phyloP scores from a whole-genome alignment of 129 eudicot species.

The Saposhnikovia divaricata region DNA sequence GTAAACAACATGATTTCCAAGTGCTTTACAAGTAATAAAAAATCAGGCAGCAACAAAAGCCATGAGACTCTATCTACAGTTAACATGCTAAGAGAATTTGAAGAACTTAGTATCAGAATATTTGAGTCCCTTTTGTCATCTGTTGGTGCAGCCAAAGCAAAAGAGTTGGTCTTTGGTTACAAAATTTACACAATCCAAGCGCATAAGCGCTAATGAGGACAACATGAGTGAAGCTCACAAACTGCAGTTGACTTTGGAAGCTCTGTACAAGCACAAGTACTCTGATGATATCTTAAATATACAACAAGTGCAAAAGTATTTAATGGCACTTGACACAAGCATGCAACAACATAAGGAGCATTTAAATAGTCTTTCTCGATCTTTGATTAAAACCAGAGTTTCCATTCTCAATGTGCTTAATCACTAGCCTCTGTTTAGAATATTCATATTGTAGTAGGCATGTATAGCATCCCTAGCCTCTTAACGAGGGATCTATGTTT shows the following conservation, averaged over 20 bases:
- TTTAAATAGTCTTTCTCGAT: not conserved
- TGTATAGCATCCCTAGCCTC: not conserved
- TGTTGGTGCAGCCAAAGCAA: not conserved
- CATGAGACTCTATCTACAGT: not conserved
- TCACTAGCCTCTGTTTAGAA: not conserved
- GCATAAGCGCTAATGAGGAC: not conserved
- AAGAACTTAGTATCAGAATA: not conserved
- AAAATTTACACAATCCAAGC: not conserved
- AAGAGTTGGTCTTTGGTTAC: constrained; percentile 2
- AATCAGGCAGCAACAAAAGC: not conserved
- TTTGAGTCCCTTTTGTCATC: constrained; percentile 6
- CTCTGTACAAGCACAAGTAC: constrained; percentile 7
- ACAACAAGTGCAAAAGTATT: not conserved
- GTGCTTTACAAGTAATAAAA: not conserved
- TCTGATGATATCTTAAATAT: not conserved
- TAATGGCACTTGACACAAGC: not conserved
- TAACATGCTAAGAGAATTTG: not conserved
- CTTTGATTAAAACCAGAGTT: constrained; percentile 5
- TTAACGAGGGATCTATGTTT: constrained; percentile 3
- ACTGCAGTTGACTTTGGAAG: not conserved
- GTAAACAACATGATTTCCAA: not conserved
- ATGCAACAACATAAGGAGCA: not conserved
- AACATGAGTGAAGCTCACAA: not conserved
- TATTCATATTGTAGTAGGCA: not conserved
- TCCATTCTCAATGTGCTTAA: constrained; percentile 6